Percentiles rank a stretch among this genome's conserved stretches.
phyloP scores from a whole-genome alignment of 805 yeast genomes.

The Candida hispaniensis region DNA sequence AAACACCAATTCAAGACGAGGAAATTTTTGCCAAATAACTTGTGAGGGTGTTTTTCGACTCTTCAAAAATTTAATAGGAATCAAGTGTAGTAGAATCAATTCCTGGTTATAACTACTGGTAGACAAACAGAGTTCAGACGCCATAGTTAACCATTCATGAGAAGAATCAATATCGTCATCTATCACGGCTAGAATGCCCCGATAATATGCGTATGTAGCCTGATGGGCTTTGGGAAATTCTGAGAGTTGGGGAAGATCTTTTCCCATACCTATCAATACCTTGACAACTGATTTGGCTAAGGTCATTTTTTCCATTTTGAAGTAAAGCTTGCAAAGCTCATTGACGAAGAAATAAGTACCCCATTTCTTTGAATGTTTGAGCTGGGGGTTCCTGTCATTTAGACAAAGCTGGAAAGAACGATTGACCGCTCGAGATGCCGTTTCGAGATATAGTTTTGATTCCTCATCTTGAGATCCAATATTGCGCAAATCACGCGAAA shows the following conservation, averaged over 20 bases:
- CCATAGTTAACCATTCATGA: constrained; percentile 41
- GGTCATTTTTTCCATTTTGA: constrained; percentile 52
- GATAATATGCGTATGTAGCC: constrained; percentile 55
- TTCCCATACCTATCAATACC: constrained; percentile 45
- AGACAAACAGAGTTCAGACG: constrained; percentile 33
- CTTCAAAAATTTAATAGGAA: constrained; percentile 42
- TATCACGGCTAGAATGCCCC: constrained; percentile 55
- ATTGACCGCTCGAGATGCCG: constrained; percentile 55
- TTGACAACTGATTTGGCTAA: constrained; percentile 65
- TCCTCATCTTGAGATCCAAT: constrained; percentile 2
- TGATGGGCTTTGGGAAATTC: constrained; percentile 41
- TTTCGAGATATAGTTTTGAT: constrained; percentile 32
- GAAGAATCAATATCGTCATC: constrained; percentile 49
- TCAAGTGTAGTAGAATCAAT: constrained; percentile 43
- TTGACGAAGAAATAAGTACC: constrained; percentile 65
- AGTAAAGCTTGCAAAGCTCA: constrained; percentile 58
- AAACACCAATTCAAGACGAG: constrained; percentile 36
- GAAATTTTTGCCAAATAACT: constrained; percentile 33
- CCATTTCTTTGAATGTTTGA: constrained; percentile 40
- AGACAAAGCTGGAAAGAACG: constrained; percentile 65
- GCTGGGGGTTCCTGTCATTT: constrained; percentile 59
- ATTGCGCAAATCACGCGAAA: constrained; percentile 25
- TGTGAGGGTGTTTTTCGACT: constrained; percentile 37
- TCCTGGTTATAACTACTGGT: constrained; percentile 30
- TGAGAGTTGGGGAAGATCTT: constrained; percentile 42